These are phyloP conservation scores for Stagonosporopsis cucurbitacearum DNA, from an alignment of 2,329 filamentous ascomycete species.

Conservation along the genomic window DNA sequence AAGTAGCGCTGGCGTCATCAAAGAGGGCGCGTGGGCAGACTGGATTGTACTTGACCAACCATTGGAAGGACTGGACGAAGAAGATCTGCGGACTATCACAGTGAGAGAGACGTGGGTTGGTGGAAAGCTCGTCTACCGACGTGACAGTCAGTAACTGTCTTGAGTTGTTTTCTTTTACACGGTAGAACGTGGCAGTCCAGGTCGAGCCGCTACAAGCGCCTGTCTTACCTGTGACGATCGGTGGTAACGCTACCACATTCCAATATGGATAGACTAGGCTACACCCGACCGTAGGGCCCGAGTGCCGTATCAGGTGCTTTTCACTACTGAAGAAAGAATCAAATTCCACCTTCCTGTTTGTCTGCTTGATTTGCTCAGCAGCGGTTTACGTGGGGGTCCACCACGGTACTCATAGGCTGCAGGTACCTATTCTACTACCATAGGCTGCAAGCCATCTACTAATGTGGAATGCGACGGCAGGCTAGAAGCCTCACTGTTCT, in stretches of 20 bases:
- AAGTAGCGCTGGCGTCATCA: constrained; percentile 64
- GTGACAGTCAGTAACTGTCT: constrained; percentile 15
- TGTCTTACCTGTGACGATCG: neutral
- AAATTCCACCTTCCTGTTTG: constrained; percentile 5
- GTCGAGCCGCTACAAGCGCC: constrained; percentile 1
- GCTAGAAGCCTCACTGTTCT: neutral
- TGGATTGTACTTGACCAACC: constrained; percentile 72
- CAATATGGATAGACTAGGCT: constrained; percentile 4
- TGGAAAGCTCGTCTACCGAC: constrained; percentile 54
- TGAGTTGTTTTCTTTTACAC: constrained; percentile 10
- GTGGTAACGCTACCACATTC: neutral
- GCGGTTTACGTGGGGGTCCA: constrained; percentile 12
- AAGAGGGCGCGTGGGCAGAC: constrained; percentile 68
- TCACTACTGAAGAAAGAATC: neutral
- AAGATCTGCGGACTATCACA: constrained; percentile 59
- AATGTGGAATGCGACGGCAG: neutral
- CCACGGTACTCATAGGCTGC: constrained; percentile 13
- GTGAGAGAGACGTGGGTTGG: constrained; percentile 74
- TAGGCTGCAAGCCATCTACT: neutral
- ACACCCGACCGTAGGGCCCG: constrained; percentile 3
- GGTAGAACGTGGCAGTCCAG: neutral
- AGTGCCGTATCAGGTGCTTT: neutral
- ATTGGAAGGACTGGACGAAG: constrained; percentile 58
- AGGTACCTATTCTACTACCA: neutral
- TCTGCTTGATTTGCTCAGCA: neutral